These are phyloP conservation scores for Tetrahymena borealis DNA, from an alignment of 73 alveolate species.

Conservation along the genomic window DNA sequence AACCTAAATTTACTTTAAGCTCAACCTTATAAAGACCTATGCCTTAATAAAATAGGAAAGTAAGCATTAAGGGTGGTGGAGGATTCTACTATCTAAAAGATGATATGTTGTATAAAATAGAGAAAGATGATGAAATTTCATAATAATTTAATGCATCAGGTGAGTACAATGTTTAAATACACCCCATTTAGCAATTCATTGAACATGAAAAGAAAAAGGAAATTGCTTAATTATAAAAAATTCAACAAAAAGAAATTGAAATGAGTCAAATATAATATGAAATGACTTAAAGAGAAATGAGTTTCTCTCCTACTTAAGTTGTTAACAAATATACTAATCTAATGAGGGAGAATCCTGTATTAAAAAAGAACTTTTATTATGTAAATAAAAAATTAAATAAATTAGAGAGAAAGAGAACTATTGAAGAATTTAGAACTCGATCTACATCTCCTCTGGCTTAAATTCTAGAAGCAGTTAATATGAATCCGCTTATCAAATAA, in stretches of 20 bases:
- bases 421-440: background rate
- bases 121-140: background rate
- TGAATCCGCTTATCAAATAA: background rate
- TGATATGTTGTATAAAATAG: background rate
- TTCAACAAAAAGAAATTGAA: background rate
- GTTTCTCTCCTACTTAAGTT: background rate
- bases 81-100: background rate
- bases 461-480: background rate
- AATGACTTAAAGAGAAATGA: background rate
- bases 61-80: background rate
- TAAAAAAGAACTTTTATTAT: background rate
- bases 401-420: background rate
- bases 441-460: background rate
- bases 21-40: background rate
- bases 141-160: background rate
- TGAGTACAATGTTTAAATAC: background rate
- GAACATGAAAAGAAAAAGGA: background rate
- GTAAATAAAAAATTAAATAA: background rate
- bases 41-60: background rate
- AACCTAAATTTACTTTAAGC: background rate
- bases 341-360: background rate
- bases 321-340: background rate
- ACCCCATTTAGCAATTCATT: background rate
- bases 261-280: background rate
- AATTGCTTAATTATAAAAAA: background rate